Conservation (phyloP, 2,329 filamentous ascomycete species). For the Setomelanomma holmii region DNA sequence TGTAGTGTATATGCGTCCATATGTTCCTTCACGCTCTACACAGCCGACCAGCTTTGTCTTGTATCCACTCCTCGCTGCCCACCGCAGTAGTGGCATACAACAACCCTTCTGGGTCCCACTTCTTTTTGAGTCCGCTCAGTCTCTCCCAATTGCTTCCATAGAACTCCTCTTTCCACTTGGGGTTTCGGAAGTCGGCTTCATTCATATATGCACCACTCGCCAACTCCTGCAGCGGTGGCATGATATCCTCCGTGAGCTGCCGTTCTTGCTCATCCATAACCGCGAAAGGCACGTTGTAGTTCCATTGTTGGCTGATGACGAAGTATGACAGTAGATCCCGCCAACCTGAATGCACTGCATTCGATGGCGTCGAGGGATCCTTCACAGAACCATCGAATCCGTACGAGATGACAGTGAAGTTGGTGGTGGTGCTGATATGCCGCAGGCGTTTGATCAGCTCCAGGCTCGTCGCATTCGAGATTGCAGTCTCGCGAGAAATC, state of each 20-base stretch:
- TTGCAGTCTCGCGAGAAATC: not conserved
- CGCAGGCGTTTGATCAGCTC: not conserved
- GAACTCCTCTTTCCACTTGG: conserved; percentile 32
- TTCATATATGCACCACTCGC: conserved; percentile 39
- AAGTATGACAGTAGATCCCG: conserved; percentile 14
- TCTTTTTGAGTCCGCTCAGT: conserved; percentile 27
- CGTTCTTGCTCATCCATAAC: conserved; percentile 26
- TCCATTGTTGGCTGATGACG: conserved; percentile 8
- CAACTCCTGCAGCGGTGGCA: conserved; percentile 29
- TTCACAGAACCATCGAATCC: not conserved
- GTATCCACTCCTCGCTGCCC: conserved; percentile 29
- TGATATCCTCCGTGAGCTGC: conserved; percentile 20
- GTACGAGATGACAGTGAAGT: conserved; percentile 7
- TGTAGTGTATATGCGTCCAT: not conserved
- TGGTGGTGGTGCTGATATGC: not conserved
- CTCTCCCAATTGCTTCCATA: conserved; percentile 29
- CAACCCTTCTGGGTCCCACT: conserved; percentile 27
- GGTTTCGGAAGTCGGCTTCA: conserved; percentile 35
- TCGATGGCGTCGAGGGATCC: conserved; percentile 5
- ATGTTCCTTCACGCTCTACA: conserved; percentile 11
- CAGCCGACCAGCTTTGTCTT: conserved; percentile 18
- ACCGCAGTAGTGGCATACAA: conserved; percentile 29
- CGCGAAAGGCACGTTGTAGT: conserved; percentile 7
- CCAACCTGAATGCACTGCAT: conserved; percentile 25
- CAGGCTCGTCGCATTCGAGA: not conserved